Evolutionary conservation across 2,329 filamentous ascomycete species (phyloP), one percentile per base, ranked within the genome.

Genomic region (Cladophialophora exuberans): DNA sequence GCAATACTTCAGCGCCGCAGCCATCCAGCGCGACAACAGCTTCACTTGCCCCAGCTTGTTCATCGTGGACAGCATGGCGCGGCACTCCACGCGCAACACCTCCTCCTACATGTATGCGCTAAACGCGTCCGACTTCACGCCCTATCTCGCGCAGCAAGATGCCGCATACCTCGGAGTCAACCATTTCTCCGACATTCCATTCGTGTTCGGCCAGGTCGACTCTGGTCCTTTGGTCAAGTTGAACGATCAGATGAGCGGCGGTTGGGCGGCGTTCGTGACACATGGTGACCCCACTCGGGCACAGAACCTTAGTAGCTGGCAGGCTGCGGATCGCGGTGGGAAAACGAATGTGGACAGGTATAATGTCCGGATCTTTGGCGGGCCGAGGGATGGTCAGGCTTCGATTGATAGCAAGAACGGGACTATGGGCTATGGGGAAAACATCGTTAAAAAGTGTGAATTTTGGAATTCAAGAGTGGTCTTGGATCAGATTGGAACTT

Each of bases 121-220:
- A n/a, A 46, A 46, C 43, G 18, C 18, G 43, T 22, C 43, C 13
- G 23, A 22, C 23, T 46, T 46, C 43, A 17, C 23, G 28, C 13
- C n/a, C 11, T 46, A 13, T 20, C 28, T 46, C 25, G 43, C 15
- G 15, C 15, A 46, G 25, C 11, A 11, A 9, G 25, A 46, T 13
- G 3, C 25, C 13, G 13, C 23, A 7, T 46, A 46, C 25, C 25
- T 22, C 13, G 43, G 43, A 13, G 43, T 30, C 17, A 22, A 11
- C 15, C 28, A 46, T 28, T 46, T 46, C 25, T 22, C 15, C 25
- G 28, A 46, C 28, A 46, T 46, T 20, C 43, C 43, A 28, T 46
- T 25, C 25, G 43, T 46, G 18, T 46, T 46, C 23, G 25, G 25
- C 17, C 43, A 46, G 43, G 43, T 25, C 28, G 23, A 33, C n/a